These are phyloP conservation scores for Cladosporium halotolerans DNA, from an alignment of 2,329 filamentous ascomycete species.

Conservation along the genomic window DNA sequence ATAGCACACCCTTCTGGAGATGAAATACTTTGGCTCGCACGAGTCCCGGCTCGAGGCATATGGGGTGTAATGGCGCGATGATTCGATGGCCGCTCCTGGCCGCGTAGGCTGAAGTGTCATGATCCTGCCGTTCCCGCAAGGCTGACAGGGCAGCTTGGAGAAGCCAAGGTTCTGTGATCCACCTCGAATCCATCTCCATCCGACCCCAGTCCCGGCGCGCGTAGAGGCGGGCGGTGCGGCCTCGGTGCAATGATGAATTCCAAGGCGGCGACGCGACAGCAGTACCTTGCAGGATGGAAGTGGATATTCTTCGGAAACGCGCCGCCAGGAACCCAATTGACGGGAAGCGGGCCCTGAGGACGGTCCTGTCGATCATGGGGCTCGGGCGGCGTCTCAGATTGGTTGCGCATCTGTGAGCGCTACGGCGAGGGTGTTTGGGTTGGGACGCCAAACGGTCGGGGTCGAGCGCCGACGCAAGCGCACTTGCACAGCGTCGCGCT, in stretches of 20 bases:
- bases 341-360: neutral
- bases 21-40: too few relatives aligned
- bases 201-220: neutral
- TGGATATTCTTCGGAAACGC: constrained; percentile 5
- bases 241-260: neutral
- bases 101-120: neutral
- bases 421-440: constrained; percentile 3
- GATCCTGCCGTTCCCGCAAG: neutral
- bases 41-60: neutral
- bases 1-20: too few relatives aligned
- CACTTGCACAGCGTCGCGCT: neutral
- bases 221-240: constrained; percentile 1
- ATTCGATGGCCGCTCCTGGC: neutral
- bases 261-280: neutral
- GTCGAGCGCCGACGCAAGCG: neutral
- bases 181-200: neutral
- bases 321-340: constrained; percentile 4
- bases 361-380: constrained; percentile 4
- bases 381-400: constrained; percentile 9
- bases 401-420: neutral
- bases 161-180: neutral
- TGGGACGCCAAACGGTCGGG: neutral
- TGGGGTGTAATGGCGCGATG: neutral
- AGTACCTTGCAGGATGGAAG: neutral
- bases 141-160: neutral